Percentiles rank a stretch among this genome's conserved stretches.
Conservation (phyloP, 1,284 basidiomycete genomes). For the Cutaneotrichosporon sp. region DNA sequence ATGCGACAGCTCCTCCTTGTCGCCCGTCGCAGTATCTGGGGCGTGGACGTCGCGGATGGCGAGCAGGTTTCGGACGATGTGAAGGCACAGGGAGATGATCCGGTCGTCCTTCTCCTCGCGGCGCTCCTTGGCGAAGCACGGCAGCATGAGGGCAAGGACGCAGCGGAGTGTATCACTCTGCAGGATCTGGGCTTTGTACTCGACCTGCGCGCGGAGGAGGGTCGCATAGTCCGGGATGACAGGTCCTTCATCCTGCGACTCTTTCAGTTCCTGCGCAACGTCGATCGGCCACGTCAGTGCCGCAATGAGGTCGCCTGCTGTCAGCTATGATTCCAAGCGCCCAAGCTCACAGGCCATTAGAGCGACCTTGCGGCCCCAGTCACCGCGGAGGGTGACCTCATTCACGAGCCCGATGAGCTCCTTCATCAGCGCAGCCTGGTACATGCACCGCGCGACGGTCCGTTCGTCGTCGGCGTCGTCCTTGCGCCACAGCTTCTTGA, state of each 20-base stretch:
- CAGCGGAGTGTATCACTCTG: conserved; percentile 59
- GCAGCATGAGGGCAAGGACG: conserved; percentile 63
- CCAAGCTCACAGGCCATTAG: conserved; percentile 60
- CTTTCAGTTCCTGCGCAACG: conserved; percentile 81
- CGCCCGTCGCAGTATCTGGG: conserved; percentile 62
- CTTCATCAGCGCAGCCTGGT: conserved; percentile 73
- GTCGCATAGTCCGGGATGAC: conserved; percentile 78
- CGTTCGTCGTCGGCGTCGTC: conserved; percentile 93
- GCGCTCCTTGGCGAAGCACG: conserved; percentile 61
- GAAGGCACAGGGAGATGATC: conserved; percentile 78
- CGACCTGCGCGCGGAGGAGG: conserved; percentile 68
- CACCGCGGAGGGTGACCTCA: conserved; percentile 64
- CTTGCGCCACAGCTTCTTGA: conserved; percentile 89
- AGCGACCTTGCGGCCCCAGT: conserved; percentile 60
- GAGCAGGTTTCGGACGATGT: conserved; percentile 81
- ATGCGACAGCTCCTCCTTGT: conserved; percentile 67
- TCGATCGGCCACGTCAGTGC: conserved; percentile 98
- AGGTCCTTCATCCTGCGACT: conserved; percentile 65
- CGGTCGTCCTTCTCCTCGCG: conserved; percentile 73
- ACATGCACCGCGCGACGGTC: conserved; percentile 85
- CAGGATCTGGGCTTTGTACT: conserved; percentile 66
- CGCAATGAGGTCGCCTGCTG: conserved; percentile 69
- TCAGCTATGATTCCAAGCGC: background rate
- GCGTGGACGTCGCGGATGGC: conserved; percentile 77
- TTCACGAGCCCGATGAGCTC: conserved; percentile 81